Base-by-base conservation (phyloP, 805 yeast genomes). In the Metschnikowia rubicola region DNA sequence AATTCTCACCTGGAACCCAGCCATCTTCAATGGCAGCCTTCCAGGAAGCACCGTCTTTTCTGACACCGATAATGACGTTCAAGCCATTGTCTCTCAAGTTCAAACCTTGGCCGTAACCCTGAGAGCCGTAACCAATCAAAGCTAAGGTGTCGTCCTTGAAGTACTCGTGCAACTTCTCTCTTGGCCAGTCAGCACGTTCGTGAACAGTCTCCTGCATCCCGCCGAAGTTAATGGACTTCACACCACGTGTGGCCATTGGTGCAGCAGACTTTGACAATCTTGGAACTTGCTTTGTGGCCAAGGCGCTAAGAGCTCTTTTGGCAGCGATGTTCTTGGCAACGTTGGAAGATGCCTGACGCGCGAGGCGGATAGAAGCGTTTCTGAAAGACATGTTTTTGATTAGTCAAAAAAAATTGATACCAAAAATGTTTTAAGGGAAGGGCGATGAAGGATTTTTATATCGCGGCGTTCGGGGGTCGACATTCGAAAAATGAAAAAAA, bases 171-270 rank as follows among this genome's bases (percentile, higher is more conserved):
- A 94, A 80, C 80, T 88, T 92, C 78, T 92, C 98, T 73, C 86
- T 81, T 76, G 99, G 99, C 99, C 99, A 94, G 87, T 94, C 99
- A 64, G 90, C 85, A 77, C 99, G 88, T 81, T 94, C 98, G 80
- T 94, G 92, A 61, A 94, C 99, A 61, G 84, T 75, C 81, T 94
- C 99, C 65, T 85, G 88, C 60, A 83, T 81, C 75, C 97, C 97
- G 72, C 89, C 97, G 66, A 94, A 94, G 84, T 89, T 88, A 79
- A 94, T 94, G 77, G 88, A 83, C 82, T 94, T 90, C 67, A 92
- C 70, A 77, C 98, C 98, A 77, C 99, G 88, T 62, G 79, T 73
- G 61, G 84, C 83, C 58, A 75, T 66, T 65, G 78, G 70, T 47
- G 67, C 63, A 67, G 71, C 52, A 41, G 68, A 62, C 62, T 59